Base-by-base conservation (phyloP, 139 green algal genomes). In the Yamagishiella unicocca region DNA sequence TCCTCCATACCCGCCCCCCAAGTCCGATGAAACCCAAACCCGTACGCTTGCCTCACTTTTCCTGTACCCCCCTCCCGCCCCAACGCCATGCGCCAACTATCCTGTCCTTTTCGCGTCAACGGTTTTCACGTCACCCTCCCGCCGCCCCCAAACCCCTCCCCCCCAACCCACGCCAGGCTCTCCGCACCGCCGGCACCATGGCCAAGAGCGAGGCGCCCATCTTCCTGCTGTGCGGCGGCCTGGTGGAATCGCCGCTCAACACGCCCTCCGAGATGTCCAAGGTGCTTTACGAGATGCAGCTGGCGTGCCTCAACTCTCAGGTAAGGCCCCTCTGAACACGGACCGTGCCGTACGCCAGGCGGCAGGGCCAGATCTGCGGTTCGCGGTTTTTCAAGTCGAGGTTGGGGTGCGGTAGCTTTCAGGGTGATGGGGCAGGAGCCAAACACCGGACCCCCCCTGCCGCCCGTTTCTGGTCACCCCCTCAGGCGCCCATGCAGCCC, bases 401-500 rank as follows among this genome's bases (percentile, higher is more conserved):
- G n/a, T n/a, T n/a, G n/a, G n/a, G n/a, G n/a, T n/a, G n/a, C n/a
- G n/a, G n/a, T n/a, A n/a, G n/a, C n/a, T n/a, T n/a, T n/a, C n/a
- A n/a, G n/a, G n/a, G n/a, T n/a, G n/a, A n/a, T n/a, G n/a, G n/a
- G n/a, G n/a, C n/a, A n/a, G n/a, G n/a, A n/a, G n/a, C n/a, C n/a
- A n/a, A n/a, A n/a, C n/a, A n/a, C n/a, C n/a, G n/a, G n/a, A n/a
- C n/a, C 64, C 31, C 64, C 64, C n/a, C 64, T 21, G 35, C 67
- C 14, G 12, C 67, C 33, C 12, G 12, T 46, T 35, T 50, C 67
- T 9, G 14, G 4, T 72, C 8, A 40, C 21, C n/a, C 42, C 2
- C 25, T 12, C 79, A 87, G 82, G 46, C 67, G 7, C 84, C 74
- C 61, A 89, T 91, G 88, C 88, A 91, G 50, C 82, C 88, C 0